phyloP scores from a whole-genome alignment of 441 rosid species.

The Populus hybrid region DNA sequence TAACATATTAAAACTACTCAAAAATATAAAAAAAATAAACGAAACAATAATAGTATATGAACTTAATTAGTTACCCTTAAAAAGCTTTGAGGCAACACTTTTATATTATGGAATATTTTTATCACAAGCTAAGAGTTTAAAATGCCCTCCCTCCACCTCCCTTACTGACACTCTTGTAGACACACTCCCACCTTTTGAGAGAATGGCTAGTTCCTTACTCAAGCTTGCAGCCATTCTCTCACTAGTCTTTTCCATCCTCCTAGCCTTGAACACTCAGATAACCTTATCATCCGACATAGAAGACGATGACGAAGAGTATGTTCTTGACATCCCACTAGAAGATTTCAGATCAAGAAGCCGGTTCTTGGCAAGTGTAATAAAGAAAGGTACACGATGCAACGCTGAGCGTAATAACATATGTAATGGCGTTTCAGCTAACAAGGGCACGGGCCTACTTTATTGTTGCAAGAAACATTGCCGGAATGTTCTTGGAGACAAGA shows the following conservation, averaged over 20 bases:
- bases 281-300: constrained; percentile 23
- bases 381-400: constrained; percentile 50
- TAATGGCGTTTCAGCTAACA: constrained; percentile 56
- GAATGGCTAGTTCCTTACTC: constrained; percentile 30
- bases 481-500: constrained; percentile 52
- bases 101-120: constrained; percentile 16
- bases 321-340: constrained; percentile 41
- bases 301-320: constrained; percentile 41
- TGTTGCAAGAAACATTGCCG: constrained; percentile 84
- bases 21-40: no score
- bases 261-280: constrained; percentile 25
- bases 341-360: constrained; percentile 42
- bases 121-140: constrained; percentile 14
- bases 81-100: not conserved
- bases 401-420: constrained; percentile 38
- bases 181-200: not conserved
- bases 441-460: constrained; percentile 50
- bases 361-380: constrained; percentile 30
- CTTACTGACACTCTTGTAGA: constrained; percentile 12
- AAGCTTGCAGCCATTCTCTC: constrained; percentile 24
- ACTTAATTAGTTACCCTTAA: not conserved
- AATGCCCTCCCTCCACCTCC: constrained; percentile 15
- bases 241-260: constrained; percentile 23
- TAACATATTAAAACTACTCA: no score
- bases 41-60: not conserved